A percentile compares a stretch with the other conserved stretches of the same genome.
Conservation (phyloP, 2,329 filamentous ascomycete species). For the Trichoderma simmonsii region DNA sequence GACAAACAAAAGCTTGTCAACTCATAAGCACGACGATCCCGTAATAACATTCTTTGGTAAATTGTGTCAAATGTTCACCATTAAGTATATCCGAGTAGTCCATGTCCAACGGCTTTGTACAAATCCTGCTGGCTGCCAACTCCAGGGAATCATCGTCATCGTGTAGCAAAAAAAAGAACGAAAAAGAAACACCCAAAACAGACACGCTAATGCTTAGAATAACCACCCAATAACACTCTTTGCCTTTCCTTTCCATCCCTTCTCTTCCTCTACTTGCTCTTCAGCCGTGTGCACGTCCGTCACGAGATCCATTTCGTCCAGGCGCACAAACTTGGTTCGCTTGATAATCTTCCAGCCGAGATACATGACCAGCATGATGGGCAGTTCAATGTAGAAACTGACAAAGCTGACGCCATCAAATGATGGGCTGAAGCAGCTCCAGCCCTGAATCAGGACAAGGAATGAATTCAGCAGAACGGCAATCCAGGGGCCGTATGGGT, state of each 20-base stretch:
- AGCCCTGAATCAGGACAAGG: constrained; percentile 62
- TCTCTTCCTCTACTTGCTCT: constrained; percentile 25
- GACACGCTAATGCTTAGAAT: constrained; percentile 26
- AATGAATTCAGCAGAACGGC: constrained; percentile 56
- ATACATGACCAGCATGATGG: constrained; percentile 61
- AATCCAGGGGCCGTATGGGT: constrained; percentile 58
- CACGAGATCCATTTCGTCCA: constrained; percentile 61
- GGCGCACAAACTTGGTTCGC: constrained; percentile 54
- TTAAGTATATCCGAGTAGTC: not conserved
- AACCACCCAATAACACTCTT: constrained; percentile 34
- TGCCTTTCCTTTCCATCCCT: constrained; percentile 47
- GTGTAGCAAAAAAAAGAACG: not conserved
- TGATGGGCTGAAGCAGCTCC: constrained; percentile 57
- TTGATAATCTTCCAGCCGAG: constrained; percentile 69
- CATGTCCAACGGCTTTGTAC: constrained; percentile 11
- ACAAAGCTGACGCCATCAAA: constrained; percentile 61
- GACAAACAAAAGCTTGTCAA: not conserved
- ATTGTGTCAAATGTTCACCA: not conserved
- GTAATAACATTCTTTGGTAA: not conserved
- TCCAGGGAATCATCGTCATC: not conserved
- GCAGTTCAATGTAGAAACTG: constrained; percentile 61
- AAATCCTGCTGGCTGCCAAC: constrained; percentile 6
- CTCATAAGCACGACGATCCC: not conserved
- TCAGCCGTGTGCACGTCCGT: constrained; percentile 57
- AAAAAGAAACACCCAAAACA: not conserved